Conservation (phyloP, 805 yeast species). For the Saccharomycopsis sp. region DNA sequence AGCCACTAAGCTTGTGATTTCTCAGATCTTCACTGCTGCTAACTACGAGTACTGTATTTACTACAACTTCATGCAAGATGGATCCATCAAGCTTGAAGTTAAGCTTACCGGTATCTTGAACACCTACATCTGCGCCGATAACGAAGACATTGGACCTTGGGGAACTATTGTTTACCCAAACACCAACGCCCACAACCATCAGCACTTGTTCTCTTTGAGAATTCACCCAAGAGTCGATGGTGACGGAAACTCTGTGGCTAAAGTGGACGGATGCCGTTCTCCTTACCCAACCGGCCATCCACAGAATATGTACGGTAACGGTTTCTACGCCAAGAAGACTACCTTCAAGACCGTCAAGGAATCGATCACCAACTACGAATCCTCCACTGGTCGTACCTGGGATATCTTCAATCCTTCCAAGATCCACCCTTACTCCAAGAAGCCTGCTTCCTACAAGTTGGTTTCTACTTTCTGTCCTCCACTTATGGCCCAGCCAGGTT, state of each 20-base stretch:
- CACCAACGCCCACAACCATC: constrained; percentile 82
- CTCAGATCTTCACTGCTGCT: constrained; percentile 82
- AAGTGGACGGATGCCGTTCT: constrained; percentile 55
- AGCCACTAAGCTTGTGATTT: constrained; percentile 64
- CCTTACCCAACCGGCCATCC: constrained; percentile 55
- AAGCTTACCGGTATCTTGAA: constrained; percentile 79
- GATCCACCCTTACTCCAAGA: constrained; percentile 61
- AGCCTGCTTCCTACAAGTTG: constrained; percentile 70
- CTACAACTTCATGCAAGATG: constrained; percentile 81
- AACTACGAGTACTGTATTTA: constrained; percentile 81
- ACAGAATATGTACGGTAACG: constrained; percentile 76
- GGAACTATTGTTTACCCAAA: constrained; percentile 76
- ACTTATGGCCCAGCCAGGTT: constrained; percentile 65
- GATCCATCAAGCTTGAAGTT: constrained; percentile 71
- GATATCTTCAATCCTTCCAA: constrained; percentile 68
- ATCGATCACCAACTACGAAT: constrained; percentile 54
- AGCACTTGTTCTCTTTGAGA: constrained; percentile 73
- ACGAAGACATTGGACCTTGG: constrained; percentile 66
- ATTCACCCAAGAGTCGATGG: constrained; percentile 79
- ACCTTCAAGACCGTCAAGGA: constrained; percentile 64
- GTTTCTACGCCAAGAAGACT: constrained; percentile 58
- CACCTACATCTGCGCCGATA: constrained; percentile 59
- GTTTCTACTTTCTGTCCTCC: constrained; percentile 72
- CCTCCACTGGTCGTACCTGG: constrained; percentile 66
- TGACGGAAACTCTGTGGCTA: constrained; percentile 66